Evolutionary conservation across 176 grass and related monocot species (phyloP).

Genomic region (Tuctoria greenei): DNA sequence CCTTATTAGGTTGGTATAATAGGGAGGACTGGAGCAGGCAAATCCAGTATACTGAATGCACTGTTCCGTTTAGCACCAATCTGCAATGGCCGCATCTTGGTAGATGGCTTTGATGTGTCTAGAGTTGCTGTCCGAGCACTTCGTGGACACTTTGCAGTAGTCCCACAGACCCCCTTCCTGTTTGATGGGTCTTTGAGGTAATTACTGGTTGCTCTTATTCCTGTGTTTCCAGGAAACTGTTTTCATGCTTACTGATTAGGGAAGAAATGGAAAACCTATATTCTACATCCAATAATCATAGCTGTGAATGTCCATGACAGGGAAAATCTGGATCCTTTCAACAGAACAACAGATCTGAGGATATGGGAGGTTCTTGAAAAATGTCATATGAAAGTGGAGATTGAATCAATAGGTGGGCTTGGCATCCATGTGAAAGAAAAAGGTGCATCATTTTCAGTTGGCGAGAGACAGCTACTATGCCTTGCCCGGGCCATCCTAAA

Average conservation of each 20-base stretch:
- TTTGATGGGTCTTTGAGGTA: conserved; percentile 93
- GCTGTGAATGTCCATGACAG: conserved; percentile 31
- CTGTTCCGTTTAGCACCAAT: conserved; percentile 76
- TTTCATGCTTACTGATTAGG: neutral
- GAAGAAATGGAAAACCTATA: neutral
- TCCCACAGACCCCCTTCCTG: conserved; percentile 87
- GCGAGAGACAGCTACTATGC: conserved; percentile 82
- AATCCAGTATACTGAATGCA: conserved; percentile 95
- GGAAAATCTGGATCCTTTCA: conserved; percentile 89
- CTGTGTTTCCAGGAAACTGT: conserved; percentile 14
- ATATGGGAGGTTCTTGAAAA: conserved; percentile 96
- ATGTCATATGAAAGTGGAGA: conserved; percentile 81
- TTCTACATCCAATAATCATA: conserved; percentile 12
- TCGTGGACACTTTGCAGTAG: conserved; percentile 74
- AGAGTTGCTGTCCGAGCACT: conserved; percentile 67
- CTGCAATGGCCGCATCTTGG: conserved; percentile 66
- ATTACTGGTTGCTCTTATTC: conserved; percentile 20
- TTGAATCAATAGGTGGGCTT: conserved; percentile 79
- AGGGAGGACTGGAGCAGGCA: conserved; percentile 95
- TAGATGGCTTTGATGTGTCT: conserved; percentile 70
- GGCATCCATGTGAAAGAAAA: conserved; percentile 76
- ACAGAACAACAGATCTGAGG: conserved; percentile 50
- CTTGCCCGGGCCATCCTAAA: conserved; percentile 86
- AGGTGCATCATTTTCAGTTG: conserved; percentile 79
- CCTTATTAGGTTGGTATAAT: conserved; percentile 84